These are phyloP conservation scores for Ophiostoma australiae DNA, from an alignment of 2,329 filamentous ascomycete genomes.

Conservation along the genomic window DNA sequence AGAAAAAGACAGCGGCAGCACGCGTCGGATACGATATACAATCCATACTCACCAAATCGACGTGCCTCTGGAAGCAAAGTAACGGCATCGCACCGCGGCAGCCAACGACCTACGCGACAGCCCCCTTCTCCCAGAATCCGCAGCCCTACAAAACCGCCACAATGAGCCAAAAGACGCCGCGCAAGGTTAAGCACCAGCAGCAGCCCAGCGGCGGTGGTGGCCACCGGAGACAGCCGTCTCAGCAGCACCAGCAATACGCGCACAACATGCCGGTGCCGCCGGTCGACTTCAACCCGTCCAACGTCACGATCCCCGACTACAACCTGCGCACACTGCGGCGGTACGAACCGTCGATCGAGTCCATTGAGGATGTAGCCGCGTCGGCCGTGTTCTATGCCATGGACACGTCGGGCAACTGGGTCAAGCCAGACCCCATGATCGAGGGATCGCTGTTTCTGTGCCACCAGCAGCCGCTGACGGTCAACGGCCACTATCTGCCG, in stretches of 20 bases:
- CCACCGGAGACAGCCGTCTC: constrained; percentile 11
- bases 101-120: not conserved
- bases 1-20: not conserved
- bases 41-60: not conserved
- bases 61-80: not conserved
- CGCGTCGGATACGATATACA: not conserved
- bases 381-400: constrained; percentile 79
- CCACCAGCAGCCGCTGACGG: constrained; percentile 48
- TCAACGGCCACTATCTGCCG: constrained; percentile 33
- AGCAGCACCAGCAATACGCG: constrained; percentile 2
- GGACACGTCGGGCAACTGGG: constrained; percentile 63
- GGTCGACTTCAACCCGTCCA: constrained; percentile 42
- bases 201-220: constrained; percentile 13
- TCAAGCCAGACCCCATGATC: constrained; percentile 63
- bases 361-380: constrained; percentile 73
- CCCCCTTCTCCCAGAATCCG: not conserved
- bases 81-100: not conserved
- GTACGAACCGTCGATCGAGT: constrained; percentile 68
- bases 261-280: constrained; percentile 14
- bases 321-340: constrained; percentile 80
- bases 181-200: constrained; percentile 15
- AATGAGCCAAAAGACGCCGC: constrained; percentile 12
- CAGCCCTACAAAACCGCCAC: not conserved
- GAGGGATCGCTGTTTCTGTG: constrained; percentile 90
- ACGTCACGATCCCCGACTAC: constrained; percentile 66